Evolutionary conservation across 1,284 basidiomycete genomes (phyloP).

Genomic region (Amylostereum chailletii): DNA sequence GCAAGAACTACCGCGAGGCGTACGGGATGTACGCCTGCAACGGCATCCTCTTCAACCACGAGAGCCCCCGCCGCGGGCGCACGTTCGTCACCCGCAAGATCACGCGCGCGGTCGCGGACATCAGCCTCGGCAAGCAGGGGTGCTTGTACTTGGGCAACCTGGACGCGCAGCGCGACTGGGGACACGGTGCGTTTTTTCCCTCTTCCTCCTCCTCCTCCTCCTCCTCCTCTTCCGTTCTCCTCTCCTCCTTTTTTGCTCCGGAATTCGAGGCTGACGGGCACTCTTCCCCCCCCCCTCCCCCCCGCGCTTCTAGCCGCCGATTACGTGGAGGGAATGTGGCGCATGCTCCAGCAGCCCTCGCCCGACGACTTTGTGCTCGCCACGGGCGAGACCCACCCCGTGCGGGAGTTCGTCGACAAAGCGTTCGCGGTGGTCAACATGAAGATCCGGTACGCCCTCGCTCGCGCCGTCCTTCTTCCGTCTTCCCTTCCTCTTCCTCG

Average conservation of each 20-base stretch:
- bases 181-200: conserved; percentile 56
- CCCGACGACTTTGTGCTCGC: conserved; percentile 88
- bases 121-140: conserved; percentile 74
- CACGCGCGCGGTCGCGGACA: conserved; percentile 82
- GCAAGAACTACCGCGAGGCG: conserved; percentile 86
- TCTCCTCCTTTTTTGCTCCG: not conserved
- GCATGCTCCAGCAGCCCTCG: conserved; percentile 77
- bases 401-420: conserved; percentile 85
- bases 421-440: conserved; percentile 65
- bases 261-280: not conserved
- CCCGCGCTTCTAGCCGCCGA: conserved; percentile 50
- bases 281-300: not conserved
- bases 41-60: conserved; percentile 90
- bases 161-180: conserved; percentile 90
- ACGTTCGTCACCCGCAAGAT: conserved; percentile 95
- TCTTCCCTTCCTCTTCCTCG: conserved; percentile 2
- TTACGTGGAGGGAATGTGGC: conserved; percentile 94
- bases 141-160: conserved; percentile 88
- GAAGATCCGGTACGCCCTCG: conserved; percentile 43
- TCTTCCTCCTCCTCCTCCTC: not conserved
- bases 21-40: conserved; percentile 91
- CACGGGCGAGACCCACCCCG: conserved; percentile 86
- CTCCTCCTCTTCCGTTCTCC: not conserved
- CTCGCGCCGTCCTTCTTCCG: conserved; percentile 2
- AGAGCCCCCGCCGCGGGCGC: conserved; percentile 83